Evolutionary conservation across 768 basidiomycete species (phyloP), one percentile per base, ranked within the genome.

Genomic region (Lactarius akahatsu): DNA sequence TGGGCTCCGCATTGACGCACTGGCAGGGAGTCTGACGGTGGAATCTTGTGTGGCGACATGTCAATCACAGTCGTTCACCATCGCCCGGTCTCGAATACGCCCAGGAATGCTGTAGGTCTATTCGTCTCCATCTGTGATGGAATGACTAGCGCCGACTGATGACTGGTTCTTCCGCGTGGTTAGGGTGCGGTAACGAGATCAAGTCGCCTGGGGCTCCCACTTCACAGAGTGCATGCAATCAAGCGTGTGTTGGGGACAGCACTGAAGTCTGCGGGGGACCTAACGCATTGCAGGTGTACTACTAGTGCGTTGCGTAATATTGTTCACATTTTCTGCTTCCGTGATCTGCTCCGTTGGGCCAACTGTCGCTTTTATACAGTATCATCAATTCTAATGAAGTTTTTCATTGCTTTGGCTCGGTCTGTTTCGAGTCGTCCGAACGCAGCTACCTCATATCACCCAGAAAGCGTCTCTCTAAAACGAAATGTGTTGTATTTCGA

Each of bases 151-250:
- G 23, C 50, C 26, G 26, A 52, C 50, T 7, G 50, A 52, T 23
- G 9, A 15, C 4, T 20, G 11, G 15, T 13, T 13, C 0, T 60
- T n/a, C n/a, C 26, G 16, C 10, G 8, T 20, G 47, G n/a, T 38
- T 30, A 64, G 63, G 63, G 63, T 58, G 56, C 23, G 65, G 56
- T 20, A 50, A 45, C 45, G 38, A 62, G 55, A 62, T 66, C 16
- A 45, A 16, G 0, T 20, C 56, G 8, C 55, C 55, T 11, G 34
- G 60, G 4, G 15, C 8, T 3, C 55, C 43, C 26, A 52, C 59
- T n/a, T 10, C 57, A 36, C 47, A 67, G 38, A 6, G 15, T 32
- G 63, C 62, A 11, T 56, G 63, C 64, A 55, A 64, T 23, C 57
- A 64, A 41, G 61, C 62, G 2, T 67, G 63, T 20, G 3, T 59